Base-by-base conservation (phyloP, 2,329 filamentous ascomycete species). In the Xylariaceae sp. region DNA sequence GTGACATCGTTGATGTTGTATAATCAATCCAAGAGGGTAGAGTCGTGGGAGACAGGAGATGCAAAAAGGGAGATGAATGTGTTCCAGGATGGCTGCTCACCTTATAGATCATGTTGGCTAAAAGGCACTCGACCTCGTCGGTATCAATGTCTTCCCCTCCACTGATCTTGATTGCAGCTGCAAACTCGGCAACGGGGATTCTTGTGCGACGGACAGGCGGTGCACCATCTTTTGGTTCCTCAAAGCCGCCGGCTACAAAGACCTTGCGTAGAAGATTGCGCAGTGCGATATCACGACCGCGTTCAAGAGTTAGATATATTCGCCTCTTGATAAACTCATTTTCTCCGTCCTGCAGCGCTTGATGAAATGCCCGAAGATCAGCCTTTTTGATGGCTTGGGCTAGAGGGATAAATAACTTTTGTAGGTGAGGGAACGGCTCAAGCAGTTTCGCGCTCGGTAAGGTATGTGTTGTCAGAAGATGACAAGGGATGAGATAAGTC, bases 71-170 rank as follows among this genome's bases (percentile, higher is more conserved):
- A n/a, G n/a, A n/a, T n/a, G n/a, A n/a, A n/a, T n/a, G n/a, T n/a
- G n/a, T n/a, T n/a, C n/a, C n/a, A n/a, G n/a, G n/a, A n/a, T n/a
- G n/a, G 22, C 22, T 3, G 33, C 37, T 17, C 9, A 95, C 91
- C 81, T 97, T 98, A 73, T 97, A 98, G 48, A 98, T 95, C 78
- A 96, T 87, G 62, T 96, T 97, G 19, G 93, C 89, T 57, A 98
- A 62, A 55, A 96, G 69, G 63, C 93, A 98, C 65, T 98, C 94
- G 3, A 97, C 90, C 65, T 98, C 93, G 60, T 98, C 94, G 24
- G 78, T 75, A 54, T 96, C 93, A 26, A 94, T 72, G 26, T 73
- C 67, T 59, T 86, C 74, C 41, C 74, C 72, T 51, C 78, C 83
- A 39, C 81, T 83, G 54, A 95, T 74, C 57, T 83, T 83, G 45